Percentiles rank a stretch among this genome's conserved stretches.
Conservation (phyloP, 2,329 filamentous ascomycete species). For the Trichophyton verrucosum region DNA sequence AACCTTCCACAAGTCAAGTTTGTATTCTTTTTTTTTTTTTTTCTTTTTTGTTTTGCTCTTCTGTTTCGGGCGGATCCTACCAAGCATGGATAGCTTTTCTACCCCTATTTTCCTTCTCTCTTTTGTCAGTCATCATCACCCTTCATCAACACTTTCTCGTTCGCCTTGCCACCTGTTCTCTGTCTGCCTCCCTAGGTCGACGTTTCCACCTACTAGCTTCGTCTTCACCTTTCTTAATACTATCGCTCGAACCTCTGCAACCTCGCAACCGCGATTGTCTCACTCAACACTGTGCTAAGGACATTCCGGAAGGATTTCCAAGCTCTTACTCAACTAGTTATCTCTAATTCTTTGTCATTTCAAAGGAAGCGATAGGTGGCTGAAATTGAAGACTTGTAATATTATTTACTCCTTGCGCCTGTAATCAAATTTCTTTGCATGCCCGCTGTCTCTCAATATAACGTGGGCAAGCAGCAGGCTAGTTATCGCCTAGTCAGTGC, state of each 20-base stretch:
- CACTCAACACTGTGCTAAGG: background rate
- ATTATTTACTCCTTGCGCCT: background rate
- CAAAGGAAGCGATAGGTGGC: background rate
- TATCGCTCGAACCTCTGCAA: background rate
- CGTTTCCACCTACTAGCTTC: background rate
- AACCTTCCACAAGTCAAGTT: background rate
- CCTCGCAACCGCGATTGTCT: background rate
- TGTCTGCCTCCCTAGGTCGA: background rate
- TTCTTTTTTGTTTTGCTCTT: background rate
- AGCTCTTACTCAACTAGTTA: background rate
- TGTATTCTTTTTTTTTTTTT: background rate
- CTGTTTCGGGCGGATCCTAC: background rate
- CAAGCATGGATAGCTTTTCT: background rate
- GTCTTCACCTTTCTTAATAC: background rate
- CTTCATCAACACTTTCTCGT: background rate
- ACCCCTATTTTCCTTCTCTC: conserved; percentile 1
- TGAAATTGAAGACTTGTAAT: background rate
- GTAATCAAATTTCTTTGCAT: background rate
- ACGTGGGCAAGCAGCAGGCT: too few species aligned
- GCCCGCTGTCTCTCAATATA: too few species aligned
- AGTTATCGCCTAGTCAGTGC: too few species aligned
- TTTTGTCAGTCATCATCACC: background rate
- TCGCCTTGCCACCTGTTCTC: background rate
- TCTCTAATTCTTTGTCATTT: background rate
- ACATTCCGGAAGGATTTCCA: background rate